These are phyloP conservation scores for Lotmaria passim DNA, from an alignment of 208 protist genomes.

Conservation along the genomic window DNA sequence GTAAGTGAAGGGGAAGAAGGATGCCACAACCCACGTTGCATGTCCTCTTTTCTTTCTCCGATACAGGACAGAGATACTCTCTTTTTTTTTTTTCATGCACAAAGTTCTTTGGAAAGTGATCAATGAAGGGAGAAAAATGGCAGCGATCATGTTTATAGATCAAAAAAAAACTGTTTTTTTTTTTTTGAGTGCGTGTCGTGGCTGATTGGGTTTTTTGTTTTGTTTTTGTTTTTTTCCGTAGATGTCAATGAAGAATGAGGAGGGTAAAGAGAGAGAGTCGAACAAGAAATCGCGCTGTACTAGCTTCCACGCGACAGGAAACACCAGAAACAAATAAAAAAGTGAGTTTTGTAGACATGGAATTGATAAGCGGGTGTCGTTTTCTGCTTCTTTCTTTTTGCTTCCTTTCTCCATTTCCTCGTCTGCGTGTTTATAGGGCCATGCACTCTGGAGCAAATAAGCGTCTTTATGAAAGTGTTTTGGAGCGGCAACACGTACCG, in stretches of 20 bases:
- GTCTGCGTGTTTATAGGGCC: too few species aligned
- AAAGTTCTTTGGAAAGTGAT: background rate
- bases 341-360: too few species aligned
- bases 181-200: constrained; percentile 9
- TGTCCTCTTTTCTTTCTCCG: background rate
- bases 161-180: constrained; percentile 1
- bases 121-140: background rate
- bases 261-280: background rate
- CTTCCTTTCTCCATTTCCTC: background rate
- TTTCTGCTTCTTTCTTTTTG: constrained; percentile 5
- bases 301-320: too few species aligned
- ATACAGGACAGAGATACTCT: background rate
- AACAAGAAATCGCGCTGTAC: constrained; percentile 14
- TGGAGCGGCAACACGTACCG: too few species aligned
- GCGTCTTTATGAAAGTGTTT: too few species aligned
- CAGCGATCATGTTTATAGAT: constrained; percentile 22
- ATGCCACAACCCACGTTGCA: background rate
- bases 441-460: too few species aligned
- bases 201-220: background rate
- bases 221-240: constrained; percentile 23
- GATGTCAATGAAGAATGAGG: constrained; percentile 10
- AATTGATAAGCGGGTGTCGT: too few species aligned
- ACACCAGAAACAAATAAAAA: too few species aligned
- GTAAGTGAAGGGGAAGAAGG: background rate
- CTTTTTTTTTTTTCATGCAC: constrained; percentile 1